Conservation (phyloP, 805 yeast species). For the Saccharomycopsis javanensis region DNA sequence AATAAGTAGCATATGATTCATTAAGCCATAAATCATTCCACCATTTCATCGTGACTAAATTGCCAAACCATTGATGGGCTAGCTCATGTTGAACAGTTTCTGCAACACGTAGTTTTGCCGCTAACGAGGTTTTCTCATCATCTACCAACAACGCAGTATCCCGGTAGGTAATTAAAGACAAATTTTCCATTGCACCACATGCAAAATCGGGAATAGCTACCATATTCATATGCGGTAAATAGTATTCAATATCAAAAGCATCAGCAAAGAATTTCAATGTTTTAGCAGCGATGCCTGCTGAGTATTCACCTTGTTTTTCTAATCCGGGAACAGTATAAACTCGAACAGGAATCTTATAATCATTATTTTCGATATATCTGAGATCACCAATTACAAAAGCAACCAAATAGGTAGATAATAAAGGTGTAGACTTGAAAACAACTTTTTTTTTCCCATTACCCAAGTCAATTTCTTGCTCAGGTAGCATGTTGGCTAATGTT, state of each 20-base stretch:
- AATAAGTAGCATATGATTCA: constrained; percentile 72
- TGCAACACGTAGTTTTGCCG: constrained; percentile 63
- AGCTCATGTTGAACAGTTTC: constrained; percentile 83
- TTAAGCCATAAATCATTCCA: constrained; percentile 88
- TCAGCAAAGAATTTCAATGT: constrained; percentile 65
- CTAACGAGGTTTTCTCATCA: constrained; percentile 55
- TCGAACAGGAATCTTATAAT: constrained; percentile 65
- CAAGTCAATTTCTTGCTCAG: constrained; percentile 36
- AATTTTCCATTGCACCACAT: constrained; percentile 88
- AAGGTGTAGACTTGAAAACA: constrained; percentile 62
- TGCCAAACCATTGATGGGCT: constrained; percentile 91
- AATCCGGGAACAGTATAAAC: constrained; percentile 76
- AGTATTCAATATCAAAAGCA: constrained; percentile 66
- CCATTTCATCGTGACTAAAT: constrained; percentile 85
- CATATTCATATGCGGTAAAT: constrained; percentile 72
- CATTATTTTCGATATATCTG: constrained; percentile 55
- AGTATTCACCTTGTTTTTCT: constrained; percentile 58
- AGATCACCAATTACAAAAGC: constrained; percentile 80
- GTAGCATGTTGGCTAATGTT: constrained; percentile 64
- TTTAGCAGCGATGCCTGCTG: constrained; percentile 67
- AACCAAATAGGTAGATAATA: constrained; percentile 74
- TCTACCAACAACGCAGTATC: constrained; percentile 66
- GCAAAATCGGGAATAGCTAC: constrained; percentile 77
- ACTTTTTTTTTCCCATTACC: constrained; percentile 45
- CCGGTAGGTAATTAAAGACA: constrained; percentile 72